phyloP scores from a whole-genome alignment of 345 rosid species.

The Dovyalis caffra region DNA sequence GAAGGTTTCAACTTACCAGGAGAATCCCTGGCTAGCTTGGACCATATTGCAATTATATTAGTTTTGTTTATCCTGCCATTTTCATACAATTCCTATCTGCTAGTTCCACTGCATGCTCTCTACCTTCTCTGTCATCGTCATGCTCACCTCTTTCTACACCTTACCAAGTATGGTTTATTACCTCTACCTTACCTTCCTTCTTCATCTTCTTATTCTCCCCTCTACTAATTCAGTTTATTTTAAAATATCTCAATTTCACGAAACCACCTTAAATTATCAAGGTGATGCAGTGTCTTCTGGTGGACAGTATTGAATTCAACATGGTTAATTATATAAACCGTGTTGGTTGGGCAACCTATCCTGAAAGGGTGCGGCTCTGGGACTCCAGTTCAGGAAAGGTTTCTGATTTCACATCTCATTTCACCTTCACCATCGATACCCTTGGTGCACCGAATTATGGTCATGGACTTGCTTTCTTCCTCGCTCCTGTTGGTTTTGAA shows the following conservation, averaged over 20 bases:
- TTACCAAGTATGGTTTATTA: too few relatives aligned
- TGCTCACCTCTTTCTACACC: too few relatives aligned
- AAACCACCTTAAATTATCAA: conserved; percentile 21
- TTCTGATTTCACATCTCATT: conserved; percentile 36
- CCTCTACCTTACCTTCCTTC: neutral
- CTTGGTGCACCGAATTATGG: neutral
- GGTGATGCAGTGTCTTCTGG: conserved; percentile 35
- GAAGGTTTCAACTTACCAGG: too few relatives aligned
- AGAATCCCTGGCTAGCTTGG: too few relatives aligned
- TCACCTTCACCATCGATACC: conserved; percentile 31
- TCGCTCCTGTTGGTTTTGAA: conserved; percentile 35
- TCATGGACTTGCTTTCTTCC: conserved; percentile 40
- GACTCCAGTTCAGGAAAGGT: conserved; percentile 25
- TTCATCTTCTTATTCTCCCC: conserved; percentile 3
- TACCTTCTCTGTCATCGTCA: too few relatives aligned
- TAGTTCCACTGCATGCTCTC: too few relatives aligned
- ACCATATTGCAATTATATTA: too few relatives aligned
- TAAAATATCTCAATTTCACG: conserved; percentile 14
- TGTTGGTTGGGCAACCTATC: conserved; percentile 37
- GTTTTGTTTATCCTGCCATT: too few relatives aligned
- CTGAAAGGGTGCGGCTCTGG: conserved; percentile 29
- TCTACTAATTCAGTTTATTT: conserved; percentile 23
- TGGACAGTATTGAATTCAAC: conserved; percentile 35
- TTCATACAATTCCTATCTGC: too few relatives aligned
- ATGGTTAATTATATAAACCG: conserved; percentile 14